Base-by-base conservation (phyloP, 768 basidiomycete genomes). In the Termitomyces sp. region DNA sequence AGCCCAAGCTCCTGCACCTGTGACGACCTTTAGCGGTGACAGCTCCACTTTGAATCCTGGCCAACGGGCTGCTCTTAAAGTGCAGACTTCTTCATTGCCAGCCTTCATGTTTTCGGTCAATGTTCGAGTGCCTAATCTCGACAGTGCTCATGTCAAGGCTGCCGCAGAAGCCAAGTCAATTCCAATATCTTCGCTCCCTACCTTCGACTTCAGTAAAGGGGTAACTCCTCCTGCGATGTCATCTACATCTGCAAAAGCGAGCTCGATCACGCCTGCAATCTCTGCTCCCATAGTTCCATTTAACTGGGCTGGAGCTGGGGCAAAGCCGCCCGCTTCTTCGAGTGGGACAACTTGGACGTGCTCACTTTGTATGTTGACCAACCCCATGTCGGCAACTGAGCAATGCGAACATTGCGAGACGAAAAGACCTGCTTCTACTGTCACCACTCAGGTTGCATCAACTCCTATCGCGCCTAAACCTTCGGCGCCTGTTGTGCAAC, bases 121-220 rank as follows among this genome's bases (percentile, higher is more conserved):
- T 18, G 66, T 67, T n/a, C 64, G 70, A n/a, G 59, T 71, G 4
- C 54, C 59, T 30, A 59, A 54, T 38, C 58, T 63, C 18, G 63
- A 51, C 58, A 66, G 66, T 54, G 61, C 52, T 57, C 69, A 68
- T 57, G 55, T 63, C 8, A 68, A 70, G 38, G 68, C 71, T 14
- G 69, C 68, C 6, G 69, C 75, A 35, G 69, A 69, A 30, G 87
- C 76, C 30, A 75, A 75, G 63, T 64, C 70, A 16, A 61, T 79
- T 30, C 70, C 79, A 12, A 61, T 67, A 38, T 66, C 73, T 1
- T 76, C 76, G 13, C 75, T 90, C 10, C 87, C 87, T 0, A 63
- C 58, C 3, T 81, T 78, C 50, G 69, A 74, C 46, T 74, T 83
- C 54, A 48, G 47, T 33, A 51, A 52, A 14, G 33, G 38, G 7